Conservation (phyloP, 345 rosid species). For the Linum lewisii region DNA sequence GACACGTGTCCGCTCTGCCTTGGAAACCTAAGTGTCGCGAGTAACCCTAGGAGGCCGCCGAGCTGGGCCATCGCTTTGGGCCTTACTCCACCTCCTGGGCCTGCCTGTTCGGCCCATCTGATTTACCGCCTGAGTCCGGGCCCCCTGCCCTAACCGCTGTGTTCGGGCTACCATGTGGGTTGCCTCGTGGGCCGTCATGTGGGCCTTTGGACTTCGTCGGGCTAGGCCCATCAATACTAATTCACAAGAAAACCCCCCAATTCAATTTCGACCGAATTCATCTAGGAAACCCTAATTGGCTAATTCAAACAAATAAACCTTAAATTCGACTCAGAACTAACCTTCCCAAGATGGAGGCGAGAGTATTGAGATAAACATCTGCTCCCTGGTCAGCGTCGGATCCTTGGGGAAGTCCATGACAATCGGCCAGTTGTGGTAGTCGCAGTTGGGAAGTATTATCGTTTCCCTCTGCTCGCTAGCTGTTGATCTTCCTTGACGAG, state of each 20-base stretch:
- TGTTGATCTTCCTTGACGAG: conserved; percentile 56
- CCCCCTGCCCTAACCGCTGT: too few relatives aligned
- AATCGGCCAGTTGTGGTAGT: conserved; percentile 89
- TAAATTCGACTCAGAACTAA: conserved; percentile 2
- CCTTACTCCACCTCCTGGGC: too few relatives aligned
- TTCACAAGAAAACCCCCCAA: background rate
- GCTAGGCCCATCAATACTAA: conserved; percentile 96
- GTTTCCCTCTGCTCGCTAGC: conserved; percentile 75
- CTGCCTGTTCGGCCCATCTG: too few relatives aligned
- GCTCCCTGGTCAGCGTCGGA: conserved; percentile 84
- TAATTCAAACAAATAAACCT: background rate
- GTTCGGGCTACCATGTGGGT: too few relatives aligned
- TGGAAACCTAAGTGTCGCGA: too few relatives aligned
- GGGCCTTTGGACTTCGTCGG: too few relatives aligned
- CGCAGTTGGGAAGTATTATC: conserved; percentile 88
- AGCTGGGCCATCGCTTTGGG: too few relatives aligned
- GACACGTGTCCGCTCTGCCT: too few relatives aligned
- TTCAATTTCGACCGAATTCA: background rate
- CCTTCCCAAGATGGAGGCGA: conserved; percentile 88
- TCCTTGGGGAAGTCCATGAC: conserved; percentile 98
- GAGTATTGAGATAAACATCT: conserved; percentile 83
- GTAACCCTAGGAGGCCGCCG: too few relatives aligned
- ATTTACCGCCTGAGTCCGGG: too few relatives aligned
- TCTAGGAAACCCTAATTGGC: background rate
- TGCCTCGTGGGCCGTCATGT: too few relatives aligned